Base-by-base conservation (phyloP, 2,329 filamentous ascomycete species). In the Hypoxylon sp. region DNA sequence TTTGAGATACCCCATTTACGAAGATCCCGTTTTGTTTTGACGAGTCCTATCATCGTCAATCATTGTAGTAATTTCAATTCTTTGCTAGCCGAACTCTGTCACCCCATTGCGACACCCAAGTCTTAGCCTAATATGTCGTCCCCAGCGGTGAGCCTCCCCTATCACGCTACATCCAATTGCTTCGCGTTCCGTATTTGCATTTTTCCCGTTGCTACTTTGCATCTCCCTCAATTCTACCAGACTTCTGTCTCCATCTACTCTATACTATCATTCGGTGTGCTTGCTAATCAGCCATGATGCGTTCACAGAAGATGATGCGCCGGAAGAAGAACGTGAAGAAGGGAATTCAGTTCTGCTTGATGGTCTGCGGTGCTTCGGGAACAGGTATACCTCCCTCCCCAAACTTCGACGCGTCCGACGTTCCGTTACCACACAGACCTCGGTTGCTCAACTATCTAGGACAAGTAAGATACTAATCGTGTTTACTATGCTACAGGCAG, bases 321-420 rank as follows among this genome's bases (percentile, higher is more conserved):
- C 92, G 93, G 84, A 99, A 99, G 95, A 99, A 99, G 93, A 98
- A 99, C 89, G 95, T 99, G 86, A 98, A 98, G 92, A 98, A 98
- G 90, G 96, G 96, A 80, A 98, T 99, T 80, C 96, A 99, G 88
- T 99, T 99, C 87, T 98, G 94, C 83, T 85, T 99, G 89, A 99
- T 99, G 96, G 96, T 99, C 79, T 98, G 96, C 81, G 96, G 96
- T 86, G 96, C 96, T 80, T 98, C 95, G 76, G 96, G 96, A 83
- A 98, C 96, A 83, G 96, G 94, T 97, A 90, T 79, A 88, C 84
- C 45, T 62, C 41, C 52, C 41, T 52, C 50, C 17, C 21, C 59
- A 48, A 52, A 43, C 41, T 34, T 60, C 50, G 65, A 66, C 65
- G 61, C 70, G 61, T 63, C 68, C 60, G 48, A 65, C 51, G 36